Evolutionary conservation across 345 rosid genomes (phyloP), one percentile per base, ranked within the genome.

Genomic region (Euphorbia peplus): DNA sequence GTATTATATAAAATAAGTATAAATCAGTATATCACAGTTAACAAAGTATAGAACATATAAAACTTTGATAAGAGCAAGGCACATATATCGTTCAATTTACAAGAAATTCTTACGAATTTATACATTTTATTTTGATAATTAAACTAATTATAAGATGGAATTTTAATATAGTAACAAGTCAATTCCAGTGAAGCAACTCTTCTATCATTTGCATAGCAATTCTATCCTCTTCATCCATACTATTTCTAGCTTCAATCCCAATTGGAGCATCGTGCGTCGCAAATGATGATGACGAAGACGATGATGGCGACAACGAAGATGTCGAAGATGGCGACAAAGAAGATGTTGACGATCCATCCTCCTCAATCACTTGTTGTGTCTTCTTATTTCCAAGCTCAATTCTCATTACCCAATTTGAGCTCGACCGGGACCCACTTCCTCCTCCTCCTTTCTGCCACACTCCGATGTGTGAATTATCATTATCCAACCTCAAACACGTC

Each of bases 121-220:
- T 32, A 32, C 37, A 32, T 32, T 32, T n/a, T 32, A 32, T 32
- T 32, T 32, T 32, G 37, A 32, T 32, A 32, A 32, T 3, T 15
- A 44, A 44, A 44, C 12, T 44, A 44, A 39, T 39, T 39, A 39
- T n/a, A n/a, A n/a, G n/a, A n/a, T n/a, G n/a, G n/a, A n/a, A n/a
- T n/a, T n/a, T n/a, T 19, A 11, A n/a, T 64, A 41, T 41, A 52
- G 64, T 10, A 51, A 63, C 46, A 71, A 80, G 80, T 68, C 80
- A 84, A 10, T 83, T 82, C 85, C 89, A 85, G 37, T 78, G 82
- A 0, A 87, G 90, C 21, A 89, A 63, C 66, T 89, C 96, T 70
- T 89, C 96, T 47, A 89, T 83, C 96, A 87, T 87, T 75, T 89
- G 92, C 90, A 87, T 61, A 10, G 92, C 83, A 71, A 87, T 48